Percentiles rank a stretch among this genome's conserved stretches.
phyloP scores from a whole-genome alignment of 768 basidiomycete species.

The Kwoniella newhampshirensis region DNA sequence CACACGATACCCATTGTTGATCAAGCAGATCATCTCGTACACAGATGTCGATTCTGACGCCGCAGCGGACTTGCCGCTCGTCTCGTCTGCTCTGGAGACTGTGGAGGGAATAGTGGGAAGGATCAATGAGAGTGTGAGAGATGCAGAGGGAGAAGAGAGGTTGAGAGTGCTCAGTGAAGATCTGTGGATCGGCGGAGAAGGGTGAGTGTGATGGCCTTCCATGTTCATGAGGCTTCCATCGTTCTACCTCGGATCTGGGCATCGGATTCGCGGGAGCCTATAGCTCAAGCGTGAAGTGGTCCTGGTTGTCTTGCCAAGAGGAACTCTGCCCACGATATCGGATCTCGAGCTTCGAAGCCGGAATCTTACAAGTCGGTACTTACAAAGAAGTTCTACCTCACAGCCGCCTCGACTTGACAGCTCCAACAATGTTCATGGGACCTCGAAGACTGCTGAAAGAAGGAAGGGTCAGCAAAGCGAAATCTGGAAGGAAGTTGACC shows the following conservation, averaged over 20 bases:
- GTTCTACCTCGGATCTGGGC: too few species aligned
- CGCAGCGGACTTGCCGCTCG: slow-evolving; percentile 59
- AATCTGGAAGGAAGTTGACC: slow-evolving; percentile 75
- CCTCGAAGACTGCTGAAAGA: slow-evolving; percentile 75
- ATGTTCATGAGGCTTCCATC: too few species aligned
- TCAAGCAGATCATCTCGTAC: slow-evolving; percentile 51
- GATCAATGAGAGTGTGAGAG: slow-evolving; percentile 86
- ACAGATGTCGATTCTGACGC: not conserved
- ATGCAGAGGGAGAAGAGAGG: slow-evolving; percentile 76
- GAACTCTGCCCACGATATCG: too few species aligned
- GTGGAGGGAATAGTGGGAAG: slow-evolving; percentile 71
- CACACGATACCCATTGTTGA: slow-evolving; percentile 86
- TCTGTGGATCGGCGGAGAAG: slow-evolving; percentile 78
- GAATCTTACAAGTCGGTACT: too few species aligned
- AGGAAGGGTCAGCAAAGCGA: slow-evolving; percentile 73
- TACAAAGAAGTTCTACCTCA: too few species aligned
- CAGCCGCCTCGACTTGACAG: slow-evolving; percentile 83
- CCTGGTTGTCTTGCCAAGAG: too few species aligned
- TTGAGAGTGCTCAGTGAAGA: slow-evolving; percentile 71
- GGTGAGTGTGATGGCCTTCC: too few species aligned
- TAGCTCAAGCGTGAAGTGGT: too few species aligned
- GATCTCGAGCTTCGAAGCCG: too few species aligned
- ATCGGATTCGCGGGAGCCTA: too few species aligned
- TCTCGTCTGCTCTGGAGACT: slow-evolving; percentile 62
- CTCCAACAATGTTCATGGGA: slow-evolving; percentile 81